phyloP scores from a whole-genome alignment of 352 stramenopile genomes.

The Phytophthora europaea region DNA sequence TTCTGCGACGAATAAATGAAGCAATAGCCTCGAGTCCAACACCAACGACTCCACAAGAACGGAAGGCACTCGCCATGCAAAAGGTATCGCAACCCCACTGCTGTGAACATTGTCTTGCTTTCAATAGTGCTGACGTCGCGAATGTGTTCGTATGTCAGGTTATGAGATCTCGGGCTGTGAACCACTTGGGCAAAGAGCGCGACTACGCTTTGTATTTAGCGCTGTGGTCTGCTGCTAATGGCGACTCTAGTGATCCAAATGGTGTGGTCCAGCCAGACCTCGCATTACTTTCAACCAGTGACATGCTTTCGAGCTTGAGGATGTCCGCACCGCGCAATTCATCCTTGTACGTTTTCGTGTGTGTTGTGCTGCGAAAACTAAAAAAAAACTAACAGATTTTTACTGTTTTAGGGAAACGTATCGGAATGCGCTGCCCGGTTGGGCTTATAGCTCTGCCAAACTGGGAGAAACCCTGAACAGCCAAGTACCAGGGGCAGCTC shows the following conservation, averaged over 20 bases:
- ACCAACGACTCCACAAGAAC: conserved; percentile 50
- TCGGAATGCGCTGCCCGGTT: conserved; percentile 46
- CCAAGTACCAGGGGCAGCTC: conserved; percentile 16
- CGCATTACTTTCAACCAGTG: conserved; percentile 37
- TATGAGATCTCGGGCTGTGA: conserved; percentile 68
- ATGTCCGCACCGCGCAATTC: conserved; percentile 34
- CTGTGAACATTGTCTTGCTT: background rate
- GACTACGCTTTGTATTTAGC: conserved; percentile 76
- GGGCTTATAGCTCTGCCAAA: conserved; percentile 49
- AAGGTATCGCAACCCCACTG: conserved; percentile 45
- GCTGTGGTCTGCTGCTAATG: conserved; percentile 43
- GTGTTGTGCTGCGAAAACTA: too few relatives aligned
- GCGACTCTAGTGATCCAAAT: conserved; percentile 14
- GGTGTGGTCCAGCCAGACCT: conserved; percentile 14
- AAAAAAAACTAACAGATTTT: conserved; percentile 6
- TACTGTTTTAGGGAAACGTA: conserved; percentile 43
- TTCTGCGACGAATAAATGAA: conserved; percentile 55
- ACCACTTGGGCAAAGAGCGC: conserved; percentile 69
- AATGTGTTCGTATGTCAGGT: conserved; percentile 43
- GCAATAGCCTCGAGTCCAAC: conserved; percentile 49
- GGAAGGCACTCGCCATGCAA: conserved; percentile 68
- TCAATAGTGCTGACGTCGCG: background rate
- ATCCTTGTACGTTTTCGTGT: conserved; percentile 32
- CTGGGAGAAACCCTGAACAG: conserved; percentile 29
- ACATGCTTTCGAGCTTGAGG: conserved; percentile 34